Conservation (phyloP, 176 grass and related monocot species). For the Elaeis guineensis region DNA sequence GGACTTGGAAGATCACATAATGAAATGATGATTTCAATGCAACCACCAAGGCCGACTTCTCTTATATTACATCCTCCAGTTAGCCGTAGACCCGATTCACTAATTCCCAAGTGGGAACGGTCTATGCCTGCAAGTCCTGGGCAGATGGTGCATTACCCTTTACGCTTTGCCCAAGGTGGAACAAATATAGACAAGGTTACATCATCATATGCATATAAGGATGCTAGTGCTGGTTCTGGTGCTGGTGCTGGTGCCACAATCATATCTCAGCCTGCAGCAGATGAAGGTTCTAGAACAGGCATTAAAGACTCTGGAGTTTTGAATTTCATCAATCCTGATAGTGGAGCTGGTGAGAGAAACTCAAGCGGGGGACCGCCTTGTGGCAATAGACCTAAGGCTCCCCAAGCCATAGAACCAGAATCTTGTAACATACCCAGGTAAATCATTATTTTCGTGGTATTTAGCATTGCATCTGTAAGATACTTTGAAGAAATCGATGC, state of each 20-base stretch:
- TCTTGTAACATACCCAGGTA: constrained; percentile 7
- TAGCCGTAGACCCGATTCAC: constrained; percentile 1
- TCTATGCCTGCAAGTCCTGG: constrained; percentile 3
- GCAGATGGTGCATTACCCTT: neutral
- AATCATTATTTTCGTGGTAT: too few species aligned
- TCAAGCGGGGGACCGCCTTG: neutral
- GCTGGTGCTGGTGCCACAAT: constrained; percentile 1
- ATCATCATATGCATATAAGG: constrained; percentile 1
- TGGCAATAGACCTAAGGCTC: neutral
- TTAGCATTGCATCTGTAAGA: too few species aligned
- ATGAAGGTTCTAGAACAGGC: constrained; percentile 23
- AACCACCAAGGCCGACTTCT: constrained; percentile 2
- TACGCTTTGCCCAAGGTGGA: constrained; percentile 1
- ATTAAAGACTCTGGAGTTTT: constrained; percentile 12
- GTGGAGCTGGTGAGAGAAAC: constrained; percentile 1
- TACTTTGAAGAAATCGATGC: too few species aligned
- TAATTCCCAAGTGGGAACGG: neutral
- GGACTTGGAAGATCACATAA: neutral
- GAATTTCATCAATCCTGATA: neutral
- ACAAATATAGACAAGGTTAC: constrained; percentile 1
- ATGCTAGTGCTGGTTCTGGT: constrained; percentile 6
- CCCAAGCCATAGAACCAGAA: neutral
- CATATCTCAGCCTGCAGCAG: constrained; percentile 9
- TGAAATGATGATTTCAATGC: constrained; percentile 7
- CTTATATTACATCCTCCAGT: neutral